phyloP scores from a whole-genome alignment of 192 early-diverging fungal genomes.

The Rhizophagus clarus region DNA sequence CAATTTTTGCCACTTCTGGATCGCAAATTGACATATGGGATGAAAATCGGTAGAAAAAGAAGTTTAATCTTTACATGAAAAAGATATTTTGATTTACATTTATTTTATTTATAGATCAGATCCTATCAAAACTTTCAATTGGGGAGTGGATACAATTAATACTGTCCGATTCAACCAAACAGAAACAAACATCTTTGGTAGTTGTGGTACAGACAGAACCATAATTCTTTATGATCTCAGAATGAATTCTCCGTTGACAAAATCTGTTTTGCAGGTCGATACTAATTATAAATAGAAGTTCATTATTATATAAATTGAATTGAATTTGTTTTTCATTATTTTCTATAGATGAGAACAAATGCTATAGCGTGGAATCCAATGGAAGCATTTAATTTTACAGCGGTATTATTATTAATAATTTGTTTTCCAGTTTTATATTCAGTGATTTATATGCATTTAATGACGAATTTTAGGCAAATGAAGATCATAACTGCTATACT shows the following conservation, averaged over 20 bases:
- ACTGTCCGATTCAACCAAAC: conserved; percentile 97
- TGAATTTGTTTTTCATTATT: conserved; percentile 12
- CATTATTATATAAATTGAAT: neutral
- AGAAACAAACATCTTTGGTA: conserved; percentile 90
- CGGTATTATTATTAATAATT: conserved; percentile 36
- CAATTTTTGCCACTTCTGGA: conserved; percentile 88
- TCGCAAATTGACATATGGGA: conserved; percentile 94
- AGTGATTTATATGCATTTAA: neutral
- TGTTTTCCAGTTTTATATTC: neutral
- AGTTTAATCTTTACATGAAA: neutral
- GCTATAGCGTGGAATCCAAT: conserved; percentile 99
- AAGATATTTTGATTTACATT: neutral
- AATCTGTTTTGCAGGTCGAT: conserved; percentile 73
- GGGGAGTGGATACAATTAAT: conserved; percentile 95
- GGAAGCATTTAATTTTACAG: conserved; percentile 95
- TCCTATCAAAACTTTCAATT: conserved; percentile 81
- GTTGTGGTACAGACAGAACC: conserved; percentile 91
- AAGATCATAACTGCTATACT: conserved; percentile 96
- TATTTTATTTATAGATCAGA: conserved; percentile 56
- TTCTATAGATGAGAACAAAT: conserved; percentile 79
- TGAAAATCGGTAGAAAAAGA: conserved; percentile 49
- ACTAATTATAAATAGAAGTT: neutral
- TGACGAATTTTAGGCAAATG: conserved; percentile 67
- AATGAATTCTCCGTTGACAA: conserved; percentile 83
- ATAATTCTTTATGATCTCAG: conserved; percentile 94